Base-by-base conservation (phyloP, 139 green algal species). In the Chlorella sp. region DNA sequence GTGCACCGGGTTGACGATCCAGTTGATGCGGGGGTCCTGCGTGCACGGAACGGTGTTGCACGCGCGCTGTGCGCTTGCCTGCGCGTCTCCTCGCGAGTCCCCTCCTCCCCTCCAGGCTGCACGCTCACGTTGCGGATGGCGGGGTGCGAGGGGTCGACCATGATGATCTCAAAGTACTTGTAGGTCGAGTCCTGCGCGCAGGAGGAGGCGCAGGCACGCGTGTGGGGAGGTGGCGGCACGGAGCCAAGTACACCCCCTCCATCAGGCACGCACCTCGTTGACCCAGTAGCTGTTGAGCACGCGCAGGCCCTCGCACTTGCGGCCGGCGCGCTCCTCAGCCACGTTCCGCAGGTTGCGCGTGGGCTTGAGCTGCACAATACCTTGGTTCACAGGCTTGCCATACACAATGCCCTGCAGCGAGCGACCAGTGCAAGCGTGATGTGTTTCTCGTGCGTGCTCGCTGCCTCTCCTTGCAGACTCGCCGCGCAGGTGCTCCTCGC, bases 121-220 rank as follows among this genome's bases (percentile, higher is more conserved):
- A n/a, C n/a, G 72, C 83, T 85, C 74, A 95, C 90, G 77, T 93
- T 96, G 80, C 95, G 90, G 74, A 99, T 93, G 72, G 82, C 88
- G 27, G 88, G 93, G 90, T 99, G 96, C 33, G 83, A 79, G n/a
- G 91, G 90, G 87, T 99, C 96, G 67, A 99, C 88, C 76, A 97
- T 78, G 88, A 99, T 97, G 42, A 99, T 89, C 87, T 99, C 96
- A 74, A 93, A 99, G 93, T 98, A 99, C 89, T 99, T 99, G 94
- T 98, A 99, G 64, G 92, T 93, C 10, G 93, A 97, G 80, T 99
- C 96, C 91, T 98, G 87, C 51, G 3, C 55, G 42, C n/a, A n/a
- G n/a, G n/a, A n/a, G n/a, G n/a, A n/a, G n/a, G n/a, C n/a, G n/a
- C n/a, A n/a, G n/a, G n/a, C n/a, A n/a, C n/a, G n/a, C n/a, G n/a